Conservation (phyloP, 257 asterid species). For the Jaltomata sinuosa region DNA sequence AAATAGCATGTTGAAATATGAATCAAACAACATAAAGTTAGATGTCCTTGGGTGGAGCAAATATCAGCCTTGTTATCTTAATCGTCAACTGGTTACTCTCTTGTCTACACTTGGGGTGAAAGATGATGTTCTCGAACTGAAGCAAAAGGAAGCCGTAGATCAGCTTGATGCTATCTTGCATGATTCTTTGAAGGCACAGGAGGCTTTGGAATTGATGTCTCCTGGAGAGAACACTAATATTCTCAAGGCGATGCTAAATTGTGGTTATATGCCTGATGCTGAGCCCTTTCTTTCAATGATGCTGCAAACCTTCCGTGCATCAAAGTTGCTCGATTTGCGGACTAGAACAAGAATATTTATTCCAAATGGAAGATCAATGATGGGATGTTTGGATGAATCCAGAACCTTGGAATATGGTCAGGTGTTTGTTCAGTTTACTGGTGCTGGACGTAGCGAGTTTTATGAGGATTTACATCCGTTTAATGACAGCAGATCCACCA, state of each 20-base stretch:
- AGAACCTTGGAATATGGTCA: constrained; percentile 68
- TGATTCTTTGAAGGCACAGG: constrained; percentile 60
- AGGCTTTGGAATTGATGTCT: constrained; percentile 74
- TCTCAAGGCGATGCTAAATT: constrained; percentile 72
- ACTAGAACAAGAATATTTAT: constrained; percentile 54
- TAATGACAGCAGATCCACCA: constrained; percentile 10
- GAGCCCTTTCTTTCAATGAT: constrained; percentile 91
- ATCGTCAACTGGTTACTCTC: constrained; percentile 78
- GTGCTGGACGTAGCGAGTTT: constrained; percentile 25
- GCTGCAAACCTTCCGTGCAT: constrained; percentile 65
- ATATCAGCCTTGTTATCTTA: constrained; percentile 75
- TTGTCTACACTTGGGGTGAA: constrained; percentile 70
- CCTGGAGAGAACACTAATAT: constrained; percentile 73
- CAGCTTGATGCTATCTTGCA: constrained; percentile 58
- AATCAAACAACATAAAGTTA: constrained; percentile 49
- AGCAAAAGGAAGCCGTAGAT: constrained; percentile 62
- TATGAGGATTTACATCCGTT: constrained; percentile 13
- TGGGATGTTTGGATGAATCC: constrained; percentile 93
- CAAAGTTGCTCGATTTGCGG: constrained; percentile 66
- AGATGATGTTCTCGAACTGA: constrained; percentile 48
- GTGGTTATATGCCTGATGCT: constrained; percentile 72
- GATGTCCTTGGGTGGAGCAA: constrained; percentile 80
- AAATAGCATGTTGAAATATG: constrained; percentile 68
- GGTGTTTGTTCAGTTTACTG: constrained; percentile 67
- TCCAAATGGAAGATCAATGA: constrained; percentile 64